Evolutionary conservation across 306 rosid species (phyloP).

Genomic region (Carpinus viminea): DNA sequence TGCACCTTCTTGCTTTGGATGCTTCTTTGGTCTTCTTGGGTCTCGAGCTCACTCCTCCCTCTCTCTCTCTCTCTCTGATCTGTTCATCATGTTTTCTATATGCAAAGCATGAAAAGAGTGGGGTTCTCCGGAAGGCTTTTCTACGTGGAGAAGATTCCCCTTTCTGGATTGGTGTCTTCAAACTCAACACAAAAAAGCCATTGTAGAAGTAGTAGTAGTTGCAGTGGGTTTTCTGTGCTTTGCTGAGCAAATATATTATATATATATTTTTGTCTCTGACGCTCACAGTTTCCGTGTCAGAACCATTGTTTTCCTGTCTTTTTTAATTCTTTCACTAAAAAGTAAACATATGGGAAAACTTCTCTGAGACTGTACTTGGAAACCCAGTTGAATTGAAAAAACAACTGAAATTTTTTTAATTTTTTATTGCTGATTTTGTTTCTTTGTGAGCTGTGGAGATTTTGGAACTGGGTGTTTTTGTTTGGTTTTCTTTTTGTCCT

Average conservation of each 20-base stretch:
- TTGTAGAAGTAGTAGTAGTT: background rate
- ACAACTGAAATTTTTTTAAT: background rate
- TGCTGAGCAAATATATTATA: slow-evolving; percentile 20
- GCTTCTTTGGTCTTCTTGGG: slow-evolving; percentile 40
- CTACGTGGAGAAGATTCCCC: slow-evolving; percentile 26
- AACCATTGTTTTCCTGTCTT: slow-evolving; percentile 24
- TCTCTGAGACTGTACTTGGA: slow-evolving; percentile 7
- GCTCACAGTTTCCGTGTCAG: slow-evolving; percentile 39
- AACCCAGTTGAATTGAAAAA: slow-evolving; percentile 2
- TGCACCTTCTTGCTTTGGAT: slow-evolving; percentile 47
- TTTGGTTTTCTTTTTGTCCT: slow-evolving; percentile 6
- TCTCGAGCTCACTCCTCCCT: slow-evolving; percentile 31
- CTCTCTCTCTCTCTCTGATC: background rate
- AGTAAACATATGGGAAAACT: background rate
- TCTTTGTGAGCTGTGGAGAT: slow-evolving; percentile 1
- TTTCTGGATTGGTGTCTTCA: slow-evolving; percentile 34
- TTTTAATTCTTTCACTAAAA: background rate
- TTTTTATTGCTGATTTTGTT: slow-evolving; percentile 13
- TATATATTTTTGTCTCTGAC: slow-evolving; percentile 1
- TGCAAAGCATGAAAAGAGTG: slow-evolving; percentile 36
- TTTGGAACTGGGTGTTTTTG: slow-evolving; percentile 19
- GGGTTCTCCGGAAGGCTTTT: slow-evolving; percentile 26
- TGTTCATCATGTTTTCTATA: slow-evolving; percentile 2
- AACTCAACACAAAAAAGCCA: slow-evolving; percentile 4
- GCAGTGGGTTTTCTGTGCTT: slow-evolving; percentile 9